Conservation (phyloP, 2,329 filamentous ascomycete genomes). For the Aspergillus brunneoviolaceus region DNA sequence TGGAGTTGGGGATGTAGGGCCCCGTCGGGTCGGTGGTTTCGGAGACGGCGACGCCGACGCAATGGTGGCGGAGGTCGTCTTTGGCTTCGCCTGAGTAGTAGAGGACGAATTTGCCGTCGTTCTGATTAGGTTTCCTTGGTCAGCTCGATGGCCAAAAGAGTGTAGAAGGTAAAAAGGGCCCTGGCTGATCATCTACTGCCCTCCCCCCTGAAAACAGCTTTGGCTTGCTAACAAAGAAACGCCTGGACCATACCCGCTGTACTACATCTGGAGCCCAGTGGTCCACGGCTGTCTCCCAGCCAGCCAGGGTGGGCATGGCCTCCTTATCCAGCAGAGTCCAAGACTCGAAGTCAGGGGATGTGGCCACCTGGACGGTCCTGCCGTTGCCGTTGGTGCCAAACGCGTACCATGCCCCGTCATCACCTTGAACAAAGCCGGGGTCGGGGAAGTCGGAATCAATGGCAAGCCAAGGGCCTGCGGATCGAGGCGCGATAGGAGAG, state of each 20-base stretch:
- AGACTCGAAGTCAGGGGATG: constrained; percentile 46
- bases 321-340: constrained; percentile 52
- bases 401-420: constrained; percentile 41
- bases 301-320: constrained; percentile 50
- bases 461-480: constrained; percentile 4
- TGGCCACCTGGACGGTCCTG: constrained; percentile 54
- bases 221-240: neutral
- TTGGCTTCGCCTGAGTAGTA: constrained; percentile 57
- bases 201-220: no score
- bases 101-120: constrained; percentile 57
- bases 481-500: neutral
- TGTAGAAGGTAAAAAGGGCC: no score
- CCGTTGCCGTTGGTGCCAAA: constrained; percentile 54
- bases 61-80: constrained; percentile 49
- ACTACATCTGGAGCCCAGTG: constrained; percentile 65
- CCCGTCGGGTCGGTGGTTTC: constrained; percentile 44
- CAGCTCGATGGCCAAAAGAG: neutral
- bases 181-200: no score
- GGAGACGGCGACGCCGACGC: constrained; percentile 58
- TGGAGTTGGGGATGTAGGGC: constrained; percentile 52
- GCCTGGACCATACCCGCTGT: constrained; percentile 37
- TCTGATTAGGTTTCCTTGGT: constrained; percentile 18
- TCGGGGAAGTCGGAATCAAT: constrained; percentile 11
- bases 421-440: constrained; percentile 9
- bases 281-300: constrained; percentile 56